Evolutionary conservation across 768 basidiomycete genomes (phyloP), one percentile per base, ranked within the genome.

Genomic region (Russula foetens): DNA sequence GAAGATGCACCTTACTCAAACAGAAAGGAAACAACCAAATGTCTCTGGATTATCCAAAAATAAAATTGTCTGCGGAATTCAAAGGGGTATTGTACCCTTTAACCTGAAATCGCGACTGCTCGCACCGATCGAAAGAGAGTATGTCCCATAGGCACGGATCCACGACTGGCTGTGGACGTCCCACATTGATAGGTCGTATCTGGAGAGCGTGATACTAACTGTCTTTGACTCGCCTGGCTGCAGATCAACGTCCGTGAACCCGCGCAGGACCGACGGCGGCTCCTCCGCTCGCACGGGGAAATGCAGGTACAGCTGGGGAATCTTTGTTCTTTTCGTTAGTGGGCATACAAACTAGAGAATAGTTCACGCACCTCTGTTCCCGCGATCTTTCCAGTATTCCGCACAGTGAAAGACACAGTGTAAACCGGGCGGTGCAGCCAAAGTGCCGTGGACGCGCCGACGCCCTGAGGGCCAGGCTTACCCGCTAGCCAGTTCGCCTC

Each of bases 241-340:
- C 33, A 71, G 33, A 2, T 44, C 51, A 12, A 67, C 61, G 53
- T 68, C 65, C 46, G 58, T 63, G 60, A 71, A 71, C 1, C 70
- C 70, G 9, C 68, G 60, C 33, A 89, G 75, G 33, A 91, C 68
- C 3, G 81, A 82, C 0, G 89, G 89, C 2, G 90, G 90, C 68
- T 90, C 87, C 39, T 78, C 79, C 3, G 85, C 76, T 0, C 79
- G 80, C 0, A 74, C 55, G 0, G 86, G 86, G 75, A 84, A 82
- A 70, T 86, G 81, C 28, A 92, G 29, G 72, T 91, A 92, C 19
- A 92, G 71, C 75, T 92, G 90, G 11, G 88, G 83, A 48, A 85
- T 82, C 83, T 88, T 64, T 14, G 9, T 39, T 29, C 4, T 47
- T 4, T 35, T 29, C 33, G 31, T 33, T 9, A 9, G 31, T 33